A percentile compares a stretch with the other conserved stretches of the same genome.
phyloP scores from a whole-genome alignment of 108 stramenopile species.

The Phaeodactylum tricornutum region DNA sequence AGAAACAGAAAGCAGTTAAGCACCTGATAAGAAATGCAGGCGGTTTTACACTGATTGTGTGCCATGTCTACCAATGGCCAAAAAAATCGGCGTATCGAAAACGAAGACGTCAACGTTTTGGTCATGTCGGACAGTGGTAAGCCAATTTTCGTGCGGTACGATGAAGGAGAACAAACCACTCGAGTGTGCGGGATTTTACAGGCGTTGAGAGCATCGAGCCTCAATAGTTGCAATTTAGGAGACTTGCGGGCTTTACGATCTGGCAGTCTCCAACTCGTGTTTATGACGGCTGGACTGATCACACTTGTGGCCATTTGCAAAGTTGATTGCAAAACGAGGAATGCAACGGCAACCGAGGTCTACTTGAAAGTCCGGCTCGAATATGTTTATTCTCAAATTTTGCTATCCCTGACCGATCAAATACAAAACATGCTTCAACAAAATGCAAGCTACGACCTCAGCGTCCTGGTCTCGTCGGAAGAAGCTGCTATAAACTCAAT shows the following conservation, averaged over 20 bases:
- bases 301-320: slow-evolving; percentile 45
- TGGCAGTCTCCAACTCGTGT: slow-evolving; percentile 23
- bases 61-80: not conserved
- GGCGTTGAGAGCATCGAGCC: slow-evolving; percentile 38
- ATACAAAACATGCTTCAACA: slow-evolving; percentile 39
- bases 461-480: slow-evolving; percentile 1
- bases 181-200: slow-evolving; percentile 52
- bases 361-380: slow-evolving; percentile 37
- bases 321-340: slow-evolving; percentile 4
- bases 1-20: no score
- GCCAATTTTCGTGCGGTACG: slow-evolving; percentile 56
- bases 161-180: slow-evolving; percentile 45
- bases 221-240: slow-evolving; percentile 7
- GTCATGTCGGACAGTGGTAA: slow-evolving; percentile 71
- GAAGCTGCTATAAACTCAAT: not conserved
- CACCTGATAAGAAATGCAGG: no score
- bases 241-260: not conserved
- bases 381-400: slow-evolving; percentile 58
- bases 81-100: not conserved
- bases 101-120: slow-evolving; percentile 33
- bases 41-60: no score
- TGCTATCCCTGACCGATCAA: slow-evolving; percentile 59
- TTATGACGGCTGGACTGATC: slow-evolving; percentile 53
- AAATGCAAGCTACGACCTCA: slow-evolving; percentile 57
- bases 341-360: not conserved